phyloP scores from a whole-genome alignment of 192 early-diverging fungal genomes.

The Phycomyces blakesleeanus region DNA sequence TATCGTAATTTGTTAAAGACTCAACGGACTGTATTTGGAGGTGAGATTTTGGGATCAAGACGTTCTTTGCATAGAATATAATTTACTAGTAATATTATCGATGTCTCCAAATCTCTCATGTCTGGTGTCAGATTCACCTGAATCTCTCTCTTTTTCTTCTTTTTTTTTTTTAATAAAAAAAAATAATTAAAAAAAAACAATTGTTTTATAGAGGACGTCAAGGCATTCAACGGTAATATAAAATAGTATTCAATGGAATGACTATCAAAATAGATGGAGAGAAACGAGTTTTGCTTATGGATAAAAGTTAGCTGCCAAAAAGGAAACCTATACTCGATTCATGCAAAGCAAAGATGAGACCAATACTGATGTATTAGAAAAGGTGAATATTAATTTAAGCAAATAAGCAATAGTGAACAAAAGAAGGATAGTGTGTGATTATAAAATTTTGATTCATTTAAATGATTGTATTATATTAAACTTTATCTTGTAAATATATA shows the following conservation, averaged over 20 bases:
- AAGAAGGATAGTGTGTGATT: background rate
- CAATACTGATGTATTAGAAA: constrained; percentile 26
- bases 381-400: background rate
- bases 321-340: constrained; percentile 26
- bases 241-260: no score
- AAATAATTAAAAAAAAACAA: background rate
- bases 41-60: constrained; percentile 16
- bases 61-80: background rate
- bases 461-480: no score
- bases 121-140: no score
- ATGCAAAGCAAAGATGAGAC: constrained; percentile 30
- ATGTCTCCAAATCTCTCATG: no score
- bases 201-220: constrained; percentile 15
- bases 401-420: no score
- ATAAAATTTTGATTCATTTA: no score
- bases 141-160: no score
- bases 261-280: no score
- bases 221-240: constrained; percentile 20
- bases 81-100: background rate
- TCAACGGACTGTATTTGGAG: constrained; percentile 25
- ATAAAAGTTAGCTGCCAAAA: constrained; percentile 21
- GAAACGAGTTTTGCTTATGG: background rate
- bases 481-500: no score
- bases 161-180: background rate
- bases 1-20: constrained; percentile 28